phyloP scores from a whole-genome alignment of 495 filamentous ascomycete genomes.

The Amniculicola lignicola region DNA sequence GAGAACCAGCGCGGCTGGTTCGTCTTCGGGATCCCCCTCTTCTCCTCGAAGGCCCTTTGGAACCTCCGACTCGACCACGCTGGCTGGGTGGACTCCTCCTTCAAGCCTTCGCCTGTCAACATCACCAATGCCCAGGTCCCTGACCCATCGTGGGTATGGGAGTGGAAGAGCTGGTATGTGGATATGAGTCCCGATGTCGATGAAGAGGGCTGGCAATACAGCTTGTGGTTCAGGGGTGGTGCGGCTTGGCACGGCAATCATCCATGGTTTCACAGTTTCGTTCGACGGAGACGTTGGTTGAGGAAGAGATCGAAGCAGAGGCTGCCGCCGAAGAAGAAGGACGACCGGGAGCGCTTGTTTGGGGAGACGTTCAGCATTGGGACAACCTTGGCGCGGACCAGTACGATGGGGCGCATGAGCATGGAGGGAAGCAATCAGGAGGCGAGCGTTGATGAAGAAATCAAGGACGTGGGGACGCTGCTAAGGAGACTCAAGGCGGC shows the following conservation, averaged over 20 bases:
- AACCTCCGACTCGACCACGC: constrained; percentile 69
- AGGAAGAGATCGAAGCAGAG: constrained; percentile 68
- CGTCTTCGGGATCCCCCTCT: constrained; percentile 82
- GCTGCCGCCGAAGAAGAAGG: constrained; percentile 37
- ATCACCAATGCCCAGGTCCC: constrained; percentile 89
- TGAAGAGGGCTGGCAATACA: constrained; percentile 94
- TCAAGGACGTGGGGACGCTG: constrained; percentile 63
- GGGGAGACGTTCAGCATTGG: constrained; percentile 82
- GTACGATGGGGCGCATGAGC: constrained; percentile 25
- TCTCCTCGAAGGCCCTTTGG: constrained; percentile 79
- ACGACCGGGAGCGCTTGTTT: constrained; percentile 53
- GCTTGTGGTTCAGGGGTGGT: constrained; percentile 67
- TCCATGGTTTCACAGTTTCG: constrained; percentile 90
- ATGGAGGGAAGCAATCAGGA: constrained; percentile 18
- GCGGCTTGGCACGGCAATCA: constrained; percentile 90
- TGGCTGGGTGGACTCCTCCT: constrained; percentile 75
- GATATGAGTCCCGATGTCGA: constrained; percentile 87
- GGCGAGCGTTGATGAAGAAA: constrained; percentile 49
- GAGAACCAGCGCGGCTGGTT: constrained; percentile 72
- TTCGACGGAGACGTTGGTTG: constrained; percentile 83
- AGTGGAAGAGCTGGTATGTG: constrained; percentile 89
- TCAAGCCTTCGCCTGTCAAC: constrained; percentile 73
- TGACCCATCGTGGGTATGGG: constrained; percentile 95
- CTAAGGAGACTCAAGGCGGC: constrained; percentile 61
- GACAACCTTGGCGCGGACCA: constrained; percentile 42